These are phyloP conservation scores for Nicotiana noctiflora DNA, from an alignment of 257 asterid genomes.

Conservation along the genomic window DNA sequence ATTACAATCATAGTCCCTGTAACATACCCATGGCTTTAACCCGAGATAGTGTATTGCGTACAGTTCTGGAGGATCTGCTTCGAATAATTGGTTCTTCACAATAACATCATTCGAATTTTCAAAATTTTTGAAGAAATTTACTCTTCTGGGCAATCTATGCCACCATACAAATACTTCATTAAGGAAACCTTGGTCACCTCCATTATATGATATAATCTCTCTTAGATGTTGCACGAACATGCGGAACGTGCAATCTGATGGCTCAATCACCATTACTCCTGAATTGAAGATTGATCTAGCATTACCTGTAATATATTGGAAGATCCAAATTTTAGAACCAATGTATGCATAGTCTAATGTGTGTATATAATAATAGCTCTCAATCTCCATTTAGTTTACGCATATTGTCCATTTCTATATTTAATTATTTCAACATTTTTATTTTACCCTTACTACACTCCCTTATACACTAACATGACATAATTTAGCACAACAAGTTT, in stretches of 20 bases:
- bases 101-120: conserved; percentile 36
- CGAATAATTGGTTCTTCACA: conserved; percentile 59
- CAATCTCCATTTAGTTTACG: too few relatives aligned
- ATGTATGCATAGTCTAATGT: not conserved
- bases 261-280: conserved; percentile 80
- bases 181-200: conserved; percentile 86
- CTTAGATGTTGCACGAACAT: conserved; percentile 42
- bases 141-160: conserved; percentile 78
- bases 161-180: conserved; percentile 82
- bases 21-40: conserved; percentile 78
- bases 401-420: too few relatives aligned
- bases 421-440: too few relatives aligned
- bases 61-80: conserved; percentile 62
- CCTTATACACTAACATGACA: not conserved
- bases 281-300: conserved; percentile 70
- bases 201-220: conserved; percentile 75
- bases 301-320: conserved; percentile 25
- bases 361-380: not conserved
- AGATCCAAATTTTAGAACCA: not conserved
- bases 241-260: conserved; percentile 71
- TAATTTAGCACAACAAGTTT: not conserved
- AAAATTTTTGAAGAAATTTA: conserved; percentile 70
- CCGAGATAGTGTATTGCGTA: conserved; percentile 74
- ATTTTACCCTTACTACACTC: not conserved
- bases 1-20: conserved; percentile 82